Conservation (phyloP, 2,329 filamentous ascomycete species). For the Cytospora mali region DNA sequence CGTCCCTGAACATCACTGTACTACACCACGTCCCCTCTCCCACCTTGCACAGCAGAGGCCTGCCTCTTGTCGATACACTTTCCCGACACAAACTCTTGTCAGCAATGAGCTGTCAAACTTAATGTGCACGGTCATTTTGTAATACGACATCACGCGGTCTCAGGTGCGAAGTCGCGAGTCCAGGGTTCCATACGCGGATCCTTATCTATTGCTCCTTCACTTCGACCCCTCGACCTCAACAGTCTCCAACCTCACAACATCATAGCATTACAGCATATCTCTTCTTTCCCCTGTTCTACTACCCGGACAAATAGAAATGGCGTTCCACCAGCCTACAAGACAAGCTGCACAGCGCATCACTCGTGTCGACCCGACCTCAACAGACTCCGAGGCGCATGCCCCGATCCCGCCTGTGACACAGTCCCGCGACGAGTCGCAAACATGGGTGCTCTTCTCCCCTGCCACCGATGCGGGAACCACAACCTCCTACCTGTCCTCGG, state of each 20-base stretch:
- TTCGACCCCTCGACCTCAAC: conserved; percentile 10
- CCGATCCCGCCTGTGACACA: conserved; percentile 38
- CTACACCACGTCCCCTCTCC: conserved; percentile 5
- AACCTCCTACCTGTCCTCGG: conserved; percentile 68
- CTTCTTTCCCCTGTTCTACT: neutral
- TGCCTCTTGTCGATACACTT: conserved; percentile 15
- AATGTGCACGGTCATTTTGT: conserved; percentile 8
- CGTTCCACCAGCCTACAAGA: conserved; percentile 62
- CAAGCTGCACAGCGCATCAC: conserved; percentile 53
- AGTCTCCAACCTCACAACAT: neutral
- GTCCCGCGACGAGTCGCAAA: conserved; percentile 72
- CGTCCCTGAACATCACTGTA: conserved; percentile 17
- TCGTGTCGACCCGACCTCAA: conserved; percentile 42
- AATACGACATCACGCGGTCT: conserved; percentile 3
- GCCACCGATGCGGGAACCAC: conserved; percentile 62
- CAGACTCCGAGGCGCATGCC: conserved; percentile 40
- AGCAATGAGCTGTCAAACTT: neutral
- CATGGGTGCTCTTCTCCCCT: conserved; percentile 96
- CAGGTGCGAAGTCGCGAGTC: conserved; percentile 12
- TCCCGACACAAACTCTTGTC: conserved; percentile 8
- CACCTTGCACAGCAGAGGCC: conserved; percentile 17
- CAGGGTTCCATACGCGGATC: conserved; percentile 6
- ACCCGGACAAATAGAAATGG: conserved; percentile 45
- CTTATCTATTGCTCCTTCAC: conserved; percentile 14
- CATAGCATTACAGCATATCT: too few species aligned